phyloP scores from a whole-genome alignment of 306 rosid genomes.

The Prunus kanzakura region DNA sequence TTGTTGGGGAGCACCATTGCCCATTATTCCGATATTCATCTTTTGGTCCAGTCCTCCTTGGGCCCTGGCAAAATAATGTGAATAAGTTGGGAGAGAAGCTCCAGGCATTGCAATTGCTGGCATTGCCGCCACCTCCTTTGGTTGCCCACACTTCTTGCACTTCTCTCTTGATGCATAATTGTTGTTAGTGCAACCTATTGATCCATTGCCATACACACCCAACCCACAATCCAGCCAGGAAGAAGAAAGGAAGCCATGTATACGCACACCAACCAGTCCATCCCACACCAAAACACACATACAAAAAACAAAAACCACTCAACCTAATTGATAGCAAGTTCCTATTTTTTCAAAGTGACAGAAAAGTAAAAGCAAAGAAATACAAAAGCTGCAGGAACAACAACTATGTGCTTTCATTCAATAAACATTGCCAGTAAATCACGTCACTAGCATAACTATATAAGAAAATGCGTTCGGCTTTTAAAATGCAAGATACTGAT shows the following conservation, averaged over 20 bases:
- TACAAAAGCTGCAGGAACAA: constrained; percentile 3
- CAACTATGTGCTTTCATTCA: constrained; percentile 2
- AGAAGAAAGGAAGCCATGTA: constrained; percentile 60
- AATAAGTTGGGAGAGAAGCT: constrained; percentile 69
- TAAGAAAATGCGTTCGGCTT: background rate
- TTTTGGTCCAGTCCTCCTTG: constrained; percentile 66
- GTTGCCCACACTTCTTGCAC: constrained; percentile 98
- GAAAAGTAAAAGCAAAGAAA: constrained; percentile 12
- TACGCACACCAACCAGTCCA: constrained; percentile 84
- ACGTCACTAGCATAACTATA: background rate
- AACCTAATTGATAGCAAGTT: constrained; percentile 65
- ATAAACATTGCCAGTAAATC: background rate
- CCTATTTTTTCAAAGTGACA: constrained; percentile 38
- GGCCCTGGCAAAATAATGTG: constrained; percentile 64
- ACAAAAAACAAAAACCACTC: constrained; percentile 83
- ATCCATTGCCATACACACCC: constrained; percentile 79
- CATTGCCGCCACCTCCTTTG: constrained; percentile 92
- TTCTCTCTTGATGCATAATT: constrained; percentile 99
- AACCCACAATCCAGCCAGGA: constrained; percentile 72
- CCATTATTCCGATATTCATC: constrained; percentile 62
- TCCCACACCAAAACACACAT: constrained; percentile 75
- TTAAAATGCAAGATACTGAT: background rate
- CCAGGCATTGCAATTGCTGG: constrained; percentile 83
- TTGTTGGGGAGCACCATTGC: constrained; percentile 50
- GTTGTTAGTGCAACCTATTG: constrained; percentile 99